Percentiles rank a stretch among this genome's conserved stretches.
phyloP scores from a whole-genome alignment of 2,329 filamentous ascomycete genomes.

The Penicillium sclerotigenum region DNA sequence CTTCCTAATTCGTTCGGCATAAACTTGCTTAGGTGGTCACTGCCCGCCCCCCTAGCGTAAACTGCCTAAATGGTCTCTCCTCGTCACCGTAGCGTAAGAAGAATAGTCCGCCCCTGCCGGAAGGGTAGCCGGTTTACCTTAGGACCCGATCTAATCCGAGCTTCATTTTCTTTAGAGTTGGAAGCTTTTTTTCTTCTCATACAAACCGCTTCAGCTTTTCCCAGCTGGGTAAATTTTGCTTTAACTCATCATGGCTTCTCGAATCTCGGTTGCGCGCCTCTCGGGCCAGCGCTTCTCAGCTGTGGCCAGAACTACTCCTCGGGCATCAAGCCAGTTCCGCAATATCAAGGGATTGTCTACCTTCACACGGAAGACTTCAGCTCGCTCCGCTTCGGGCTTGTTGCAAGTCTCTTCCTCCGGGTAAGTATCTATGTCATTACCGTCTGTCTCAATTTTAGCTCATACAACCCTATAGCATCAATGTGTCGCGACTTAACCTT shows the following conservation, averaged over 20 bases:
- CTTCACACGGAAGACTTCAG: conserved; percentile 20
- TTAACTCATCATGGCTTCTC: conserved; percentile 37
- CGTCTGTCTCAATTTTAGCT: conserved; percentile 6
- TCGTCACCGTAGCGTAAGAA: conserved; percentile 16
- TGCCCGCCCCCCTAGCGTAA: conserved; percentile 16
- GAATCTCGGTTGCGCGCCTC: conserved; percentile 38
- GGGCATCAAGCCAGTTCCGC: conserved; percentile 25
- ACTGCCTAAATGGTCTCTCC: conserved; percentile 23
- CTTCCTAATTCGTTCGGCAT: conserved; percentile 21
- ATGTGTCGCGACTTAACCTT: conserved; percentile 25
- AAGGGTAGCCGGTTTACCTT: conserved; percentile 7
- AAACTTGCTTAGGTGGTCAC: conserved; percentile 25
- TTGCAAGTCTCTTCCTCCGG: conserved; percentile 24
- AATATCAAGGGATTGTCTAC: conserved; percentile 28
- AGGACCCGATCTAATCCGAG: conserved; percentile 11
- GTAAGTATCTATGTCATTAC: conserved; percentile 18
- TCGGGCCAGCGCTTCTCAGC: conserved; percentile 32
- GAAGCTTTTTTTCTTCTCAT: background rate
- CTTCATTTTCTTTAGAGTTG: conserved; percentile 6
- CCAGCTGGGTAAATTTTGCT: background rate
- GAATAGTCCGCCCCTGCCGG: conserved; percentile 8
- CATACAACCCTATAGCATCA: conserved; percentile 17
- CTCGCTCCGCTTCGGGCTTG: conserved; percentile 22
- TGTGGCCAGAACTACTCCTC: conserved; percentile 28
- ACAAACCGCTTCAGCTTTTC: background rate